Base-by-base conservation (phyloP, 1,139 yeast species). In the Spencermartinsiella ligniputridi region DNA sequence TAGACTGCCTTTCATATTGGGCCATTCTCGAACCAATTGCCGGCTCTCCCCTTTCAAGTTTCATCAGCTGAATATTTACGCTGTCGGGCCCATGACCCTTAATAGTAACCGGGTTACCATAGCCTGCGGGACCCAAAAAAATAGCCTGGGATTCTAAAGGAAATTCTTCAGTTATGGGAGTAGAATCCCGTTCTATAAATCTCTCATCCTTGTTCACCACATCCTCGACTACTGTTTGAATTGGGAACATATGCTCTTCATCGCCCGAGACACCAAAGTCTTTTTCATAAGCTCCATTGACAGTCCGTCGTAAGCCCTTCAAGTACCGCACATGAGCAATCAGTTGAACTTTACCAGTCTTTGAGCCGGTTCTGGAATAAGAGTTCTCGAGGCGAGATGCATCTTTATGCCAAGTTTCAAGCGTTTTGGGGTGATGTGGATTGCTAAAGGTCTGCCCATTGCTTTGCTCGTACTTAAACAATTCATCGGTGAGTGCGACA, bases 51-150 rank as follows among this genome's bases (percentile, higher is more conserved):
- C 60, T 53, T 5, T 52, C 51, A 8, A 61, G 49, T 21, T 55
- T 54, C 38, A 49, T 46, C 8, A 58, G 54, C 46, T 58, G 54
- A n/a, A 69, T 60, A 25, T 61, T 62, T 33, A 67, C 57, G 37
- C 53, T 54, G 20, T 59, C 57, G 20, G 63, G 65, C 51, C 79
- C 76, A 42, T 62, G 56, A 0, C 87, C 95, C 42, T 74, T 79
- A 40, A 92, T 77, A 19, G 74, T 73, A 12, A 94, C 90, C 41
- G 95, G 84, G 21, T 88, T 76, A 40, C 98, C 98, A 61, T 87
- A 92, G 2, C 90, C 95, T 66, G 81, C 80, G 33, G 84, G 89
- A 34, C 97, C 96, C 50, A 92, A 71, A 61, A 87, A 87, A n/a
- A 90, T 77, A 33, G 82, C 92, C 46, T 79, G 78, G 0, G 86